Base-by-base conservation (phyloP, 768 basidiomycete species). In the Rhodosporidiobolus odoratus region DNA sequence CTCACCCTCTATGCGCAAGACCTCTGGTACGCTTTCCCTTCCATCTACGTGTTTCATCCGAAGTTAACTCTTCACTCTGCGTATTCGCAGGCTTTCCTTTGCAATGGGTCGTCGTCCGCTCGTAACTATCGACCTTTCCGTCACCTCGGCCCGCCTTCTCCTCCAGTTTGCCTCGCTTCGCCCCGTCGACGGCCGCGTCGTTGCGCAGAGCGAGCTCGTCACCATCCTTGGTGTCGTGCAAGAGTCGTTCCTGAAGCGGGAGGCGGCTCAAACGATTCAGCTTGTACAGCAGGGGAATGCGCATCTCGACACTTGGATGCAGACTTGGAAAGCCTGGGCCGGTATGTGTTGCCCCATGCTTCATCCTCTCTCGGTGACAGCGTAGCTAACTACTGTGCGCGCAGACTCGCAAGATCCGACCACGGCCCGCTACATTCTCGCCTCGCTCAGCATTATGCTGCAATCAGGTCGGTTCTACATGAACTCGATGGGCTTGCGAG, bases 101-200 rank as follows among this genome's bases (percentile, higher is more conserved):
- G 68, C 68, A 5, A 69, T 66, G 52, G 65, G 58, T 13, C 65
- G 72, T 0, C 67, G 72, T 10, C 60, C 72, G 37, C 66, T 73
- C 61, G 72, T 73, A 34, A 73, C 68, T 35, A 66, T 73, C 52
- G 72, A 73, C 58, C 61, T 73, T 35, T 53, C 47, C 27, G 64
- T 73, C 50, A 73, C 68, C 57, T 62, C 65, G 16, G 61, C 72
- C 13, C 47, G 72, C 21, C 37, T 63, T 2, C 53, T 73, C 5
- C 68, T 73, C 57, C 56, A 66, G 30, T 73, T 73, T 32, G 27
- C n/a, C 32, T 60, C 61, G 2, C 65, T 73, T 1, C 68, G 72
- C 2, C 72, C 72, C 1, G 72, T 73, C 62, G 72, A 73, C 58
- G 72, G 61, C 0, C 60, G 72, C 23, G 38, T 73, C 37, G 58